Evolutionary conservation across 495 filamentous ascomycete species (phyloP).

Genomic region (Letharia columbiana): DNA sequence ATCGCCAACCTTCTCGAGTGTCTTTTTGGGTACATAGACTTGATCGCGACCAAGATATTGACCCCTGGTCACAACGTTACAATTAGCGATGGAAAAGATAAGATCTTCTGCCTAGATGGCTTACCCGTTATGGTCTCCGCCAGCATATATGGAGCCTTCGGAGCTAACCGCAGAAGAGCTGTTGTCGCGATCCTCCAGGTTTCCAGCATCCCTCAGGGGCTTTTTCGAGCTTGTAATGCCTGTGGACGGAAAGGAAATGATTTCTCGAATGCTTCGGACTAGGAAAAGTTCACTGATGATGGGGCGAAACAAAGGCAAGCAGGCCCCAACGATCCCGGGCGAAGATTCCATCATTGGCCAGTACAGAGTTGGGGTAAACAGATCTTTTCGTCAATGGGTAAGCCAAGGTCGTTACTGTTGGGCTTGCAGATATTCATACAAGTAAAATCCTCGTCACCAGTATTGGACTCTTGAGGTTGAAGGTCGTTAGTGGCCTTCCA

Average conservation of each 20-base stretch:
- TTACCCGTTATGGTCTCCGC: neutral
- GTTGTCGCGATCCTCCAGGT: neutral
- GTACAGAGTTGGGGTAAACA: slow-evolving; percentile 6
- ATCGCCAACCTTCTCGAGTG: neutral
- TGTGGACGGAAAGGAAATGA: neutral
- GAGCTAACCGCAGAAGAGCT: neutral
- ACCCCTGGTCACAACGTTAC: neutral
- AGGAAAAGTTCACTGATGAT: neutral
- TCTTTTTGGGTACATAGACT: neutral
- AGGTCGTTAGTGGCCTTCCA: neutral
- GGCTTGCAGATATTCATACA: neutral
- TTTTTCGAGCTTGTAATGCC: neutral
- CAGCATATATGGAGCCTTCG: neutral
- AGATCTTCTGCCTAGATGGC: neutral
- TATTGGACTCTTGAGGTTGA: neutral
- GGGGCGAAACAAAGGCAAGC: slow-evolving; percentile 1
- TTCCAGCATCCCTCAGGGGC: neutral
- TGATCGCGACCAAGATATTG: neutral
- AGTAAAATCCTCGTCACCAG: slow-evolving; percentile 7
- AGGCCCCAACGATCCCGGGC: slow-evolving; percentile 7
- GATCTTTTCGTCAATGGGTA: neutral
- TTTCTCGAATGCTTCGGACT: neutral
- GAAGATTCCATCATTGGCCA: slow-evolving; percentile 11
- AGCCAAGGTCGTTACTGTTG: neutral
- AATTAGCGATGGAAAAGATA: neutral